Evolutionary conservation across 805 yeast species (phyloP).

Genomic region (Ogataea glucozyma): DNA sequence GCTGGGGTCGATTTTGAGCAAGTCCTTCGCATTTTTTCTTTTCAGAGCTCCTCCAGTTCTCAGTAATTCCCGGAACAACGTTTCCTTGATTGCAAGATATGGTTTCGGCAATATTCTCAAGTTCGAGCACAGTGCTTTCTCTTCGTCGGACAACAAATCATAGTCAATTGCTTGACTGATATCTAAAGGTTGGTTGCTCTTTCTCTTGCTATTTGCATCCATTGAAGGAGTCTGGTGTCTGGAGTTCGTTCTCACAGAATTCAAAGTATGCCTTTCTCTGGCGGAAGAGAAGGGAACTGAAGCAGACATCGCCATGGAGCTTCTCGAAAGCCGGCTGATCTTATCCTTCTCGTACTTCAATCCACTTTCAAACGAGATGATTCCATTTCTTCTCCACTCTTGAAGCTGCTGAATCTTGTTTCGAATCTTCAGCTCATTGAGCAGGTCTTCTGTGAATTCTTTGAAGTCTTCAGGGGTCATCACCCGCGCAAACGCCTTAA

Average conservation of each 20-base stretch:
- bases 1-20: conserved; percentile 79
- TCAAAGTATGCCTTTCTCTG: conserved; percentile 34
- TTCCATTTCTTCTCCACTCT: conserved; percentile 90
- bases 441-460: conserved; percentile 67
- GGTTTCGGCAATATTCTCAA: conserved; percentile 90
- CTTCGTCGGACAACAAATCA: conserved; percentile 82
- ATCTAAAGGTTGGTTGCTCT: conserved; percentile 56
- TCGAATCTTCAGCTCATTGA: conserved; percentile 77
- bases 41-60: conserved; percentile 82
- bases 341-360: conserved; percentile 86
- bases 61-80: conserved; percentile 81
- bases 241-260: conserved; percentile 32
- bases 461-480: conserved; percentile 82
- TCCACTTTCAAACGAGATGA: conserved; percentile 82
- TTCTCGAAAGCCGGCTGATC: conserved; percentile 52
- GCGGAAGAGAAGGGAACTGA: conserved; percentile 40
- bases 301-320: conserved; percentile 16
- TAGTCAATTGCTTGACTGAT: conserved; percentile 79
- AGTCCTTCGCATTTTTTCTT: conserved; percentile 81
- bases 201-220: conserved; percentile 34
- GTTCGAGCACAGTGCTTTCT: conserved; percentile 79
- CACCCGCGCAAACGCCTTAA: conserved; percentile 79
- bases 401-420: conserved; percentile 86
- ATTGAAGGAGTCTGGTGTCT: conserved; percentile 32
- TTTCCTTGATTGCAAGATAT: conserved; percentile 87